Evolutionary conservation across 352 stramenopile genomes (phyloP).

Genomic region (Globisporangium abappressorium): DNA sequence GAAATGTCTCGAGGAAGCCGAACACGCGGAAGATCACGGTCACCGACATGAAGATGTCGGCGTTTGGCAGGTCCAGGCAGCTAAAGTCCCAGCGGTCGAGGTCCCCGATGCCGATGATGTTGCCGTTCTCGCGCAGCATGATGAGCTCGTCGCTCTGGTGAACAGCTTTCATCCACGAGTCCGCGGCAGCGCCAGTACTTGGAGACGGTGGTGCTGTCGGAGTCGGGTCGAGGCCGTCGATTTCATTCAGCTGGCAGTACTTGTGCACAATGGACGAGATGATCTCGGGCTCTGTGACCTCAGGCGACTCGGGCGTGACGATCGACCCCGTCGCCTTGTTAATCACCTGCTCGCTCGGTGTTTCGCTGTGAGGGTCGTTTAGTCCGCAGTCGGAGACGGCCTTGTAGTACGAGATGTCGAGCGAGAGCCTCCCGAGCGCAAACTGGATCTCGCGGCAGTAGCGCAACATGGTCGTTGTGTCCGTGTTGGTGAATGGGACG

Average conservation of each 20-base stretch:
- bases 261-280: conserved; percentile 64
- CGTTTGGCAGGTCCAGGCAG: conserved; percentile 48
- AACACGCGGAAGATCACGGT: conserved; percentile 56
- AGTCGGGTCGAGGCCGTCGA: conserved; percentile 38
- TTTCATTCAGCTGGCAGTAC: conserved; percentile 47
- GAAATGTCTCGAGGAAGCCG: conserved; percentile 51
- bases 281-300: conserved; percentile 50
- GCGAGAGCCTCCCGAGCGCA: conserved; percentile 50
- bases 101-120: conserved; percentile 43
- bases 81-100: conserved; percentile 53
- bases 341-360: conserved; percentile 1
- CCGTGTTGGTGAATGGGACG: conserved; percentile 47
- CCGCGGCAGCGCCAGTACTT: neutral
- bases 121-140: conserved; percentile 21
- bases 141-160: conserved; percentile 19
- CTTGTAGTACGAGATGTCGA: conserved; percentile 75
- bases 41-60: conserved; percentile 44
- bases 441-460: conserved; percentile 72
- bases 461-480: conserved; percentile 43
- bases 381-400: conserved; percentile 50
- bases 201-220: conserved; percentile 8
- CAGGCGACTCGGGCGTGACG: conserved; percentile 10
- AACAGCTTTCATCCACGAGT: conserved; percentile 13
- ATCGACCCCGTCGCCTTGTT: conserved; percentile 10
- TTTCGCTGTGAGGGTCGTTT: conserved; percentile 13